These are phyloP conservation scores for Erysimum cheiri DNA, from an alignment of 441 rosid species.

Conservation along the genomic window DNA sequence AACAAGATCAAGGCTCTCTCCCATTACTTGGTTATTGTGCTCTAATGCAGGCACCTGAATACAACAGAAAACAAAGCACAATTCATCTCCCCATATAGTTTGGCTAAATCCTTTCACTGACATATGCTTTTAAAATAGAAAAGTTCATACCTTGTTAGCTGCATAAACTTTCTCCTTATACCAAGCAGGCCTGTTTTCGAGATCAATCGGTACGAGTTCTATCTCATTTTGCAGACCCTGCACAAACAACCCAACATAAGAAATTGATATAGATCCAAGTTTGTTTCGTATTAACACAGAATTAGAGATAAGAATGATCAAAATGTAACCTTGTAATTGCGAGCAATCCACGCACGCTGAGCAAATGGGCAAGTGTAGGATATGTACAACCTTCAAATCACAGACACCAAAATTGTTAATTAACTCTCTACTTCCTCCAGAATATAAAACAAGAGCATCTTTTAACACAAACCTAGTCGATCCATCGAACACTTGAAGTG, in stretches of 20 bases:
- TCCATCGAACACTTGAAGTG: constrained; percentile 73
- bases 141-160: constrained; percentile 63
- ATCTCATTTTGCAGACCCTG: constrained; percentile 83
- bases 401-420: constrained; percentile 9
- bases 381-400: constrained; percentile 69
- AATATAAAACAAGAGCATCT: background rate
- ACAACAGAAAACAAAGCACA: constrained; percentile 8
- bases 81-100: background rate
- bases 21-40: constrained; percentile 66
- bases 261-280: background rate
- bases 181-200: constrained; percentile 82
- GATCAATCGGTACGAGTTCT: constrained; percentile 75
- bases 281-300: constrained; percentile 1
- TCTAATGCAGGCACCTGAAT: constrained; percentile 79
- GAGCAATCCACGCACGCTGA: constrained; percentile 85
- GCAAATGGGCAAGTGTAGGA: constrained; percentile 78
- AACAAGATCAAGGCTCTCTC: constrained; percentile 83
- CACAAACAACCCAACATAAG: constrained; percentile 26
- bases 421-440: background rate
- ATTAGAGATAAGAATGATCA: background rate
- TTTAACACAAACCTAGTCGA: constrained; percentile 58
- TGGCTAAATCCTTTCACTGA: background rate
- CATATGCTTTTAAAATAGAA: background rate
- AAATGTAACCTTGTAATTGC: constrained; percentile 69
- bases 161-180: constrained; percentile 80